Conservation (phyloP, 1,139 yeast genomes). For the Zhuliangozyma blackwelliae region DNA sequence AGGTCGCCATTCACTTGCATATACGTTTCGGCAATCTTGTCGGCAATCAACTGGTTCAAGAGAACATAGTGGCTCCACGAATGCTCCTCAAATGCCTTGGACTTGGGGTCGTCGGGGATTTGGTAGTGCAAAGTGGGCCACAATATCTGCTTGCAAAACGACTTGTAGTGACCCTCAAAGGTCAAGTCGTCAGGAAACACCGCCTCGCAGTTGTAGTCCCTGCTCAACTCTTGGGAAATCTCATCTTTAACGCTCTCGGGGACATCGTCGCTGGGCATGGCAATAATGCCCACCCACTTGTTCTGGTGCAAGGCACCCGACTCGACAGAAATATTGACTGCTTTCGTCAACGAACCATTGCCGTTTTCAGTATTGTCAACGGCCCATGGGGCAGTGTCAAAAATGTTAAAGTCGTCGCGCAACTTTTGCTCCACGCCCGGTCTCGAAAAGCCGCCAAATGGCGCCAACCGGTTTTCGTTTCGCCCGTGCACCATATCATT, state of each 20-base stretch:
- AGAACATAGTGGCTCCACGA: slow-evolving; percentile 83
- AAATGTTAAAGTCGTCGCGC: slow-evolving; percentile 47
- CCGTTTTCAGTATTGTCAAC: slow-evolving; percentile 71
- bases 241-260: slow-evolving; percentile 50
- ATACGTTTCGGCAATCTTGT: slow-evolving; percentile 62
- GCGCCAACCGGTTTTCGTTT: slow-evolving; percentile 44
- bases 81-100: slow-evolving; percentile 92
- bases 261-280: slow-evolving; percentile 85
- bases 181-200: slow-evolving; percentile 74
- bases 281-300: slow-evolving; percentile 84
- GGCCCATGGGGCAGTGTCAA: slow-evolving; percentile 73
- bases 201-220: slow-evolving; percentile 55
- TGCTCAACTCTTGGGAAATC: slow-evolving; percentile 42
- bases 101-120: slow-evolving; percentile 91
- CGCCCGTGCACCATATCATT: slow-evolving; percentile 9
- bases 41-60: slow-evolving; percentile 78
- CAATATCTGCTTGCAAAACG: slow-evolving; percentile 85
- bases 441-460: slow-evolving; percentile 73
- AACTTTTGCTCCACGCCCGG: slow-evolving; percentile 46
- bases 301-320: slow-evolving; percentile 44
- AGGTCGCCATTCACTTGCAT: slow-evolving; percentile 45
- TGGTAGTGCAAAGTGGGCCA: slow-evolving; percentile 98
- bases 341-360: slow-evolving; percentile 84
- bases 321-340: slow-evolving; percentile 62
- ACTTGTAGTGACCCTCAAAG: slow-evolving; percentile 84